Conservation (phyloP, 1,139 yeast genomes). For the Saccharomyces hybrid region DNA sequence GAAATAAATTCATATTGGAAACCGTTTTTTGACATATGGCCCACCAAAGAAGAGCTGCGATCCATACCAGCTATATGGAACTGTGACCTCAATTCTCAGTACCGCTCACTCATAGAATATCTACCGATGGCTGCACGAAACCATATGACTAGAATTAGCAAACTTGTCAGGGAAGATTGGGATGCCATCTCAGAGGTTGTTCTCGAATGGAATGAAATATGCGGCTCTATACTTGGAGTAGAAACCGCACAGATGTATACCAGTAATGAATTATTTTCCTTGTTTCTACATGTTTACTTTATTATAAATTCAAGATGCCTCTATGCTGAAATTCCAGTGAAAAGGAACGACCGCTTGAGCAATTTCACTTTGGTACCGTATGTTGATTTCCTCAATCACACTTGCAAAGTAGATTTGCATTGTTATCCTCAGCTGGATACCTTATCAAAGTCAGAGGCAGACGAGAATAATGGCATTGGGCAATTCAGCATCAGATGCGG, state of each 20-base stretch:
- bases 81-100: constrained; percentile 5
- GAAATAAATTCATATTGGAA: constrained; percentile 47
- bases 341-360: constrained; percentile 37
- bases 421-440: constrained; percentile 22
- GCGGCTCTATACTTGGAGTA: constrained; percentile 3
- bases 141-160: constrained; percentile 17
- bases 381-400: constrained; percentile 83
- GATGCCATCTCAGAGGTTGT: constrained; percentile 14
- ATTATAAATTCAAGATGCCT: constrained; percentile 88
- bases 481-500: constrained; percentile 25
- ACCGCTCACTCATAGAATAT: constrained; percentile 10
- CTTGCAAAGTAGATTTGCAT: constrained; percentile 35
- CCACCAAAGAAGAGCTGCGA: constrained; percentile 42
- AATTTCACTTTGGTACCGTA: constrained; percentile 87
- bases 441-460: constrained; percentile 10
- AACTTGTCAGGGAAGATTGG: constrained; percentile 24
- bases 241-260: background rate
- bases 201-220: constrained; percentile 16
- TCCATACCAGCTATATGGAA: constrained; percentile 49
- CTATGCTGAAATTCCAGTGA: constrained; percentile 60
- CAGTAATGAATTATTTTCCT: constrained; percentile 28
- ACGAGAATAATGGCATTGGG: constrained; percentile 13
- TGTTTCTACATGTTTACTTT: constrained; percentile 67
- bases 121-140: constrained; percentile 27
- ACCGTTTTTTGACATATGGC: constrained; percentile 56